These are phyloP conservation scores for Oenanthe javanica DNA, from an alignment of 140 eudicot species.

Conservation along the genomic window DNA sequence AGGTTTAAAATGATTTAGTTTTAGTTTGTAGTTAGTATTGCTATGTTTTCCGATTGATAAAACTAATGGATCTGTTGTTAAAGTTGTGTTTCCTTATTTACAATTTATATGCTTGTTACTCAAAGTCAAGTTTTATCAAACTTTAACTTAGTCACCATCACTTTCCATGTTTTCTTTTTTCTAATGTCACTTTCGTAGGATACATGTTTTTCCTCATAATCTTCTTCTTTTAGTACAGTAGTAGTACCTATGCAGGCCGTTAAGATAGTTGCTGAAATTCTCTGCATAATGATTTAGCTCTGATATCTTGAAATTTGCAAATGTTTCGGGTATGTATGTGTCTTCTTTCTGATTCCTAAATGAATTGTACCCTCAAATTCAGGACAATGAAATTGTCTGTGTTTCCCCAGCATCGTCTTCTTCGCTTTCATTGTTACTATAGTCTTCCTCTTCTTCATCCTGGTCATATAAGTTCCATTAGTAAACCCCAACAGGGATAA, in stretches of 20 bases:
- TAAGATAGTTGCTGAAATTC: background rate
- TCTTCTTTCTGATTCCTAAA: conserved; percentile 35
- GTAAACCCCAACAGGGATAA: conserved; percentile 62
- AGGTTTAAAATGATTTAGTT: background rate
- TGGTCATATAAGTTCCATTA: conserved; percentile 60
- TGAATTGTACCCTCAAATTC: conserved; percentile 18
- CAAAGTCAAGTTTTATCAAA: background rate
- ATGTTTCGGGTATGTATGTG: conserved; percentile 14
- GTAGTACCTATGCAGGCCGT: background rate
- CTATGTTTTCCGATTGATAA: background rate
- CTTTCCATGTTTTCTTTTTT: background rate
- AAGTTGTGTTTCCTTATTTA: background rate
- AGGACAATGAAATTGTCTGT: conserved; percentile 23
- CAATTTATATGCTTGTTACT: background rate
- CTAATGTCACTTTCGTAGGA: background rate
- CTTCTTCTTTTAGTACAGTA: background rate
- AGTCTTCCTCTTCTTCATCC: conserved; percentile 28
- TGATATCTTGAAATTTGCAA: conserved; percentile 13
- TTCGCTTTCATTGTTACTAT: too few species aligned
- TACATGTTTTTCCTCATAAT: background rate
- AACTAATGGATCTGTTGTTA: background rate
- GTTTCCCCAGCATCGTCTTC: background rate
- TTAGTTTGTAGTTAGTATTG: background rate
- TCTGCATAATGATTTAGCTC: too few species aligned
- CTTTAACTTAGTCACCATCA: background rate